Evolutionary conservation across 2,329 filamentous ascomycete genomes (phyloP).

Genomic region (Penicillium sp.): DNA sequence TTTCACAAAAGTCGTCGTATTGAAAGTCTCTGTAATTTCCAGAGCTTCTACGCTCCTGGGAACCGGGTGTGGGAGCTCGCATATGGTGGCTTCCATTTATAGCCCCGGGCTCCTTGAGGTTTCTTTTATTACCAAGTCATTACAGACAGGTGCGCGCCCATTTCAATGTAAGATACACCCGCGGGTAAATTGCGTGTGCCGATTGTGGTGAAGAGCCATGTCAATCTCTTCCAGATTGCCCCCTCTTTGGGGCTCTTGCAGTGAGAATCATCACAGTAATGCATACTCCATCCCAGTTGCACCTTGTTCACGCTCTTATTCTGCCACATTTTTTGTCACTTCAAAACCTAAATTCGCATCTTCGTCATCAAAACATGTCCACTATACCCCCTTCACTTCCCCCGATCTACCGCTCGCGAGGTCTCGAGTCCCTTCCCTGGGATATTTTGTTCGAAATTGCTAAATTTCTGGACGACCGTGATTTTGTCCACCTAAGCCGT

Average conservation of each 20-base stretch:
- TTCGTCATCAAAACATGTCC: background rate
- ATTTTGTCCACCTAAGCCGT: slow-evolving; percentile 58
- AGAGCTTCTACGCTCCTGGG: too few species aligned
- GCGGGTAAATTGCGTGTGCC: too few species aligned
- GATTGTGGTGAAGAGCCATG: background rate
- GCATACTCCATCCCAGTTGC: background rate
- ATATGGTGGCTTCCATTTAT: too few species aligned
- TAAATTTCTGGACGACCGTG: slow-evolving; percentile 56
- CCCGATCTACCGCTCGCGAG: slow-evolving; percentile 24
- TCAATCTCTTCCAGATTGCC: background rate
- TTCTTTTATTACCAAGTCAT: too few species aligned
- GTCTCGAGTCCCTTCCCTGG: slow-evolving; percentile 56
- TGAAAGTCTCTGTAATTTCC: too few species aligned
- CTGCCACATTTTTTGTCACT: background rate
- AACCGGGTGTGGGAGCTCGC: too few species aligned
- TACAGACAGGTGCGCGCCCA: too few species aligned
- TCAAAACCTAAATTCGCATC: background rate
- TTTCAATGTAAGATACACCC: too few species aligned
- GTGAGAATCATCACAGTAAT: background rate
- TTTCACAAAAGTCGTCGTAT: too few species aligned
- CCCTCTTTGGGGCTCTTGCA: background rate
- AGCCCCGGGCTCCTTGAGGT: too few species aligned
- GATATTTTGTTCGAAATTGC: slow-evolving; percentile 64
- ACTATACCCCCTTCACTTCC: background rate
- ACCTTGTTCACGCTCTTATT: background rate